Evolutionary conservation across 208 protist species (phyloP), one percentile per base, ranked within the genome.

Genomic region (Trypanosomatidae sp.): DNA sequence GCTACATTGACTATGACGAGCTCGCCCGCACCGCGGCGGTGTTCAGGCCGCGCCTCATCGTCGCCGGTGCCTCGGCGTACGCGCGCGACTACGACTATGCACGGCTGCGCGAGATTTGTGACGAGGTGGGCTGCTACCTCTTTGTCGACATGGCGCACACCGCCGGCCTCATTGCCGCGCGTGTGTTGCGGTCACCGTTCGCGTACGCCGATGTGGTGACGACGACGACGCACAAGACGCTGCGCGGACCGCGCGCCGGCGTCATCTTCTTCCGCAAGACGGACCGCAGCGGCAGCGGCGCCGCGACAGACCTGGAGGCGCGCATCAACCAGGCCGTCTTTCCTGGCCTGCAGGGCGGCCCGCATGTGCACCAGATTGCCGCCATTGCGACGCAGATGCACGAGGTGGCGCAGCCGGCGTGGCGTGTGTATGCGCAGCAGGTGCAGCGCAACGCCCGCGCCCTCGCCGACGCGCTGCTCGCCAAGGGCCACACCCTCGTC

Each of bases 171-270:
- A 85, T 98, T 21, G 92, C 95, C 1, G 80, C 88, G 22, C 63
- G 86, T 15, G 65, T 78, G 27, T 56, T 85, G 27, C 51, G 71
- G 35, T 67, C 55, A 13, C 97, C 97, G 6, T 99, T 99, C 56
- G 65, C 86, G 3, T 87, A 84, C 60, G 96, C 78, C 30, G 97
- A 99, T 71, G 66, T 99, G 25, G 98, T 99, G 24, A 99, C 97
- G n/a, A 98, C 97, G n/a, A 99, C 98, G 21, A 99, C 98, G 21
- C 98, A 99, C 89, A 99, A 99, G 85, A 96, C 97, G 19, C 77
- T 99, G 1, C 87, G 98, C 48, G 97, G 97, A n/a, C 97, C 98
- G 18, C 83, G 97, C 40, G 71, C 95, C 21, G 97, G 96, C 43
- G 76, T 99, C 44, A 98, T 99, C 64, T 99, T 99, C 67, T 99